Evolutionary conservation across 2,329 filamentous ascomycete genomes (phyloP).

Genomic region (Diaporthe capsici): DNA sequence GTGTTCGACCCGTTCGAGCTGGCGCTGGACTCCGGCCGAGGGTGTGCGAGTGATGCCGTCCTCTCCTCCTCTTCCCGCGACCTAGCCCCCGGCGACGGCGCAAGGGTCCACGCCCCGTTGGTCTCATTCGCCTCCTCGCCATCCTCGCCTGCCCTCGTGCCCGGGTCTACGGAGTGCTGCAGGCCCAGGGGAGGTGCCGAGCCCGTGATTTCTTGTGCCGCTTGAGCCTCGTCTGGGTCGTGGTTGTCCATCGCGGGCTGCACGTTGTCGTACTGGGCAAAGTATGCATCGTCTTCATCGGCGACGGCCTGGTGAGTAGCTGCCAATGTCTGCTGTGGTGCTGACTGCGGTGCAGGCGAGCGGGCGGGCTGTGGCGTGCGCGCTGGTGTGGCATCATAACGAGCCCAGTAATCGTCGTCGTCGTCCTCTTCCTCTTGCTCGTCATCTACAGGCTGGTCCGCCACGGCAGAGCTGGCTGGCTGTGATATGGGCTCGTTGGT

Average conservation of each 20-base stretch:
- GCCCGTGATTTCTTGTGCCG: constrained; percentile 55
- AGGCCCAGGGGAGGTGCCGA: constrained; percentile 53
- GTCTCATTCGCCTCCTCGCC: constrained; percentile 52
- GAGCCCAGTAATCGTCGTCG: constrained; percentile 84
- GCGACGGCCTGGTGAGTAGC: constrained; percentile 48
- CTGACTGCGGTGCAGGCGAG: constrained; percentile 70
- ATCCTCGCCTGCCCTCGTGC: constrained; percentile 45
- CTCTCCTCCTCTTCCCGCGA: constrained; percentile 57
- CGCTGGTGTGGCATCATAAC: constrained; percentile 80
- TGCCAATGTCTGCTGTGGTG: constrained; percentile 47
- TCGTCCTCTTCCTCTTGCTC: constrained; percentile 69
- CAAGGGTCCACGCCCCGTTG: constrained; percentile 59
- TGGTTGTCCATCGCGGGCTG: constrained; percentile 86
- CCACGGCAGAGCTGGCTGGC: constrained; percentile 42
- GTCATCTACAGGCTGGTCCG: constrained; percentile 5
- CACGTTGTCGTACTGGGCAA: constrained; percentile 81
- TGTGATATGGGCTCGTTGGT: constrained; percentile 41
- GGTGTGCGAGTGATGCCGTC: constrained; percentile 61
- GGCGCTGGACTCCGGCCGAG: constrained; percentile 71
- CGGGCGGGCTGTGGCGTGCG: constrained; percentile 73
- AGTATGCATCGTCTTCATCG: constrained; percentile 78
- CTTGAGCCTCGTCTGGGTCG: constrained; percentile 77
- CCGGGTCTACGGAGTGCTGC: constrained; percentile 44
- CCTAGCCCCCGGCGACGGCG: constrained; percentile 54
- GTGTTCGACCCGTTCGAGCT: constrained; percentile 69